Evolutionary conservation across 208 protist species (phyloP), one percentile per base, ranked within the genome.

Genomic region (Trypanosoma scelopori): DNA sequence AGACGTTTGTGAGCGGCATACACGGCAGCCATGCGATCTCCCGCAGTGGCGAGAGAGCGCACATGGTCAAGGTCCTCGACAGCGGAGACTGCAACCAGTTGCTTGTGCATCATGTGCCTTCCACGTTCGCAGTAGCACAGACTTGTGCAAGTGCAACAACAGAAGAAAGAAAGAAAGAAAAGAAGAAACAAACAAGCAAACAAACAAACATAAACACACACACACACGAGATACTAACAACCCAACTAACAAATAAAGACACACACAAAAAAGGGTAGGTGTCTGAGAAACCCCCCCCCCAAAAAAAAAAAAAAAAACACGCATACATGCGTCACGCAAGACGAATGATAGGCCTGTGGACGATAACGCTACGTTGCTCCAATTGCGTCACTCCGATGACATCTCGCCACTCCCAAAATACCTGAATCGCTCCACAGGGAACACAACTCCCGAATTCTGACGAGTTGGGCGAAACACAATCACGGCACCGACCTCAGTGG

Each of bases 351-450:
- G n/a, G n/a, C n/a, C n/a, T n/a, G n/a, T n/a, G n/a, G n/a, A 25
- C 13, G 16, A 53, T 52, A 49, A 51, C 22, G 7, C 25, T 28
- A 41, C 5, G 22, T 53, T 18, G 11, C 7, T 53, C 22, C 20
- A 5, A 20, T 20, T 51, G 2, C 27, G 23, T 76, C 42, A 76
- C 30, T 65, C 20, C 15, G 45, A 50, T 12, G 32, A 47, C 32
- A 37, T 9, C 23, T 47, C 71, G 22, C 75, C 16, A 23, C 65
- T 66, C 22, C 79, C 78, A 43, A 91, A 69, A 59, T 81, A 87
- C 15, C 84, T 75, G 23, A 81, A 81, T 6, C 81, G 76, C 50
- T 82, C 46, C 23, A 80, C 65, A 15, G 78, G 74, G 32, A 78
- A 27, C 0, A 77, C 65, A 4, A 64, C 32, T 32, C 57, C 65